Evolutionary conservation across 345 rosid genomes (phyloP).

Genomic region (Camelina neglecta): DNA sequence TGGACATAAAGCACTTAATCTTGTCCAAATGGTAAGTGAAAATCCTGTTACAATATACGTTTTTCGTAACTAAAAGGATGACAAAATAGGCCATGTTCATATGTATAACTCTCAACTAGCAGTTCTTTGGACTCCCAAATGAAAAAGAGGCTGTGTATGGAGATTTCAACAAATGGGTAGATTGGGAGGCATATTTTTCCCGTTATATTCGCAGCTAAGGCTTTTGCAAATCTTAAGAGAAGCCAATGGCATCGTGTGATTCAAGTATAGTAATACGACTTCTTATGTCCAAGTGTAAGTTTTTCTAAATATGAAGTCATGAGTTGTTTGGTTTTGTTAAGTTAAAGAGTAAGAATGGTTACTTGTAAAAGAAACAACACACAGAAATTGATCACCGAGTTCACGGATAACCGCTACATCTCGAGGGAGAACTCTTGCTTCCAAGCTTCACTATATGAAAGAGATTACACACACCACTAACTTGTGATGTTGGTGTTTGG

Average conservation of each 20-base stretch:
- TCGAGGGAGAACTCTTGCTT: too few species aligned
- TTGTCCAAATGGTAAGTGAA: constrained; percentile 67
- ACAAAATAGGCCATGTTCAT: background rate
- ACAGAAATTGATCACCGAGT: too few species aligned
- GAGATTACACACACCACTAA: too few species aligned
- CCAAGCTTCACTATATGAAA: too few species aligned
- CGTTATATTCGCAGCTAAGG: constrained; percentile 69
- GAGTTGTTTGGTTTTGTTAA: too few species aligned
- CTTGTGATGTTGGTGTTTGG: too few species aligned
- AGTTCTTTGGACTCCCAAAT: too few species aligned
- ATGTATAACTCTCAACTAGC: constrained; percentile 15
- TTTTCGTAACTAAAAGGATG: background rate
- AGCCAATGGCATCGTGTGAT: constrained; percentile 78
- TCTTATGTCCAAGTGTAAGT: background rate
- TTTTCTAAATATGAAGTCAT: too few species aligned
- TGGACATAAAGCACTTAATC: constrained; percentile 62
- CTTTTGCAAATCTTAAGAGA: constrained; percentile 62
- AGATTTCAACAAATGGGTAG: constrained; percentile 80
- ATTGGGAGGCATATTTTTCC: constrained; percentile 89
- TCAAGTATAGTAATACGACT: constrained; percentile 55
- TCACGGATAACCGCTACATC: too few species aligned
- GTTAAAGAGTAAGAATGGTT: too few species aligned
- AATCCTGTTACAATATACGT: background rate
- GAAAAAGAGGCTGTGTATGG: constrained; percentile 71
- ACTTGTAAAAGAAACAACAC: too few species aligned